phyloP scores from a whole-genome alignment of 768 basidiomycete genomes.

The Pleurotus salmoneostramineus region DNA sequence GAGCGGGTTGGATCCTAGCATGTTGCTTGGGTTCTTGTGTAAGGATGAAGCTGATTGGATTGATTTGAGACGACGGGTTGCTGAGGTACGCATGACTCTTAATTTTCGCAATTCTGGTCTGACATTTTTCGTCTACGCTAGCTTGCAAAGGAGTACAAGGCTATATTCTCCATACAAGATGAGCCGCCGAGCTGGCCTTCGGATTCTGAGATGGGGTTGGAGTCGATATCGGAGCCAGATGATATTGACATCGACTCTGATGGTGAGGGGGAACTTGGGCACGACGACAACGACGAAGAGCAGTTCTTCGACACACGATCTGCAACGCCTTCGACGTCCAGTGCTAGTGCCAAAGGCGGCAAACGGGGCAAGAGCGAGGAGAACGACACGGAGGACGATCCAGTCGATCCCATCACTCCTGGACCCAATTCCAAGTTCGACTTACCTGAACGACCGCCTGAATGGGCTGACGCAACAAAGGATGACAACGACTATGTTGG shows the following conservation, averaged over 20 bases:
- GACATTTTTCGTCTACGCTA: slow-evolving; percentile 12
- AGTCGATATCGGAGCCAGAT: slow-evolving; percentile 80
- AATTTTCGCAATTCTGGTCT: no score
- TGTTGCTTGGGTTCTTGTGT: slow-evolving; percentile 92
- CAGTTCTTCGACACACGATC: slow-evolving; percentile 53
- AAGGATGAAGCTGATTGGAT: slow-evolving; percentile 81
- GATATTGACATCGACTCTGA: slow-evolving; percentile 48
- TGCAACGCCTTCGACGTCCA: slow-evolving; percentile 34
- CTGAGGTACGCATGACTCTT: slow-evolving; percentile 49
- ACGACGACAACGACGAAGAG: slow-evolving; percentile 35
- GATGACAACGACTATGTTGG: slow-evolving; percentile 21
- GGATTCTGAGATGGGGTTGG: slow-evolving; percentile 75
- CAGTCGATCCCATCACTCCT: slow-evolving; percentile 67
- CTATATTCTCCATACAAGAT: slow-evolving; percentile 84
- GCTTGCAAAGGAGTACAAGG: slow-evolving; percentile 41
- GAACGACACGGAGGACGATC: slow-evolving; percentile 69
- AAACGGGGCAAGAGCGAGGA: slow-evolving; percentile 45
- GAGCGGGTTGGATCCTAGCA: slow-evolving; percentile 89
- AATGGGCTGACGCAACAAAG: slow-evolving; percentile 17
- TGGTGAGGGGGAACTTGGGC: slow-evolving; percentile 18
- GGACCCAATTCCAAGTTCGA: slow-evolving; percentile 44
- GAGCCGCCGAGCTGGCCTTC: slow-evolving; percentile 83
- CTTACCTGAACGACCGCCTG: slow-evolving; percentile 21
- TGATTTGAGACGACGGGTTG: slow-evolving; percentile 71
- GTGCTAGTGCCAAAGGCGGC: slow-evolving; percentile 22